Percentiles rank a stretch among this genome's conserved stretches.
phyloP scores from a whole-genome alignment of 2,329 filamentous ascomycete genomes.

The Arthroderma sp. region DNA sequence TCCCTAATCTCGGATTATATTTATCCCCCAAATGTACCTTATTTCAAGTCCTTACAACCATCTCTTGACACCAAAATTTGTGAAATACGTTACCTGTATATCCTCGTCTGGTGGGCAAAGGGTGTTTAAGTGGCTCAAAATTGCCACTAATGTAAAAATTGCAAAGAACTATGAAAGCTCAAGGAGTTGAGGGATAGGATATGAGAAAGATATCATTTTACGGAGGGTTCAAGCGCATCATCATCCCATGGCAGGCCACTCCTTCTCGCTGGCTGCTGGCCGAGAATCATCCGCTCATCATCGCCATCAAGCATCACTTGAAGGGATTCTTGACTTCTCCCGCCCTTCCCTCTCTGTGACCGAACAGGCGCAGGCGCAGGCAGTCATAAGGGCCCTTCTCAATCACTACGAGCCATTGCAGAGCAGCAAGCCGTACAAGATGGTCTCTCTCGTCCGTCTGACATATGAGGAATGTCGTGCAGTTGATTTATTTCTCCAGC shows the following conservation, averaged over 20 bases:
- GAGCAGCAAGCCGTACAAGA: slow-evolving; percentile 12
- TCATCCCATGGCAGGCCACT: background rate
- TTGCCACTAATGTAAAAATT: too few species aligned
- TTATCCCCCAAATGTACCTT: too few species aligned
- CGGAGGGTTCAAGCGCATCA: too few species aligned
- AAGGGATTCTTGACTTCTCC: slow-evolving; percentile 8
- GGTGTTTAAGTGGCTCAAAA: too few species aligned
- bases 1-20: too few species aligned
- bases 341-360: slow-evolving; percentile 4
- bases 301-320: slow-evolving; percentile 8
- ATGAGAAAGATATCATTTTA: too few species aligned
- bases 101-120: too few species aligned
- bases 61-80: too few species aligned
- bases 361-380: slow-evolving; percentile 7
- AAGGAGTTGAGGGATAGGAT: too few species aligned
- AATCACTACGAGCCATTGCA: slow-evolving; percentile 13
- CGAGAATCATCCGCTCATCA: slow-evolving; percentile 5
- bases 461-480: slow-evolving; percentile 12
- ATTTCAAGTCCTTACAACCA: too few species aligned
- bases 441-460: slow-evolving; percentile 12
- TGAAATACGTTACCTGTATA: too few species aligned
- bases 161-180: too few species aligned
- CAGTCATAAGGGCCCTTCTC: slow-evolving; percentile 9
- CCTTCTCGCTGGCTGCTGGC: background rate
- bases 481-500: slow-evolving; percentile 8